Evolutionary conservation across 441 rosid species (phyloP).

Genomic region (Arabidopsis lyrata): DNA sequence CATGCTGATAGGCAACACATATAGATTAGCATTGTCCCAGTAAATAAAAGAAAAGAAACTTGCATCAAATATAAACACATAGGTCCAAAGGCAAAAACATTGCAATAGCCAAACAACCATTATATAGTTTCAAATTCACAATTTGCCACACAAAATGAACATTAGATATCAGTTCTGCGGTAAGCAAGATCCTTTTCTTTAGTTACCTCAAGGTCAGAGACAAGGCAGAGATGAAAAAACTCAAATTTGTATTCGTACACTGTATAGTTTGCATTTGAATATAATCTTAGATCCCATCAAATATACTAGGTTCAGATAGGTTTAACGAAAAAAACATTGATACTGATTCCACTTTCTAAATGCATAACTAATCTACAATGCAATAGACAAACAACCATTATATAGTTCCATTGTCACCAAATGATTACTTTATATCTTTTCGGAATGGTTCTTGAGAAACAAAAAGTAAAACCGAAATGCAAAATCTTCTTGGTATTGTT

Average conservation of each 20-base stretch:
- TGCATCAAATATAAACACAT: neutral
- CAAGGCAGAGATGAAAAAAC: constrained; percentile 79
- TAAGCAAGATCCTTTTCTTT: neutral
- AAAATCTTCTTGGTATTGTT: constrained; percentile 19
- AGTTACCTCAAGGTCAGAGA: constrained; percentile 25
- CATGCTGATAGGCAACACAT: constrained; percentile 49
- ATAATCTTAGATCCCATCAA: neutral
- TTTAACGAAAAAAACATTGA: neutral
- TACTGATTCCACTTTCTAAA: neutral
- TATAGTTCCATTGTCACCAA: neutral
- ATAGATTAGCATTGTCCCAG: constrained; percentile 6
- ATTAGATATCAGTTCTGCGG: neutral
- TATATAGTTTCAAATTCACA: neutral
- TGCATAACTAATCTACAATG: neutral
- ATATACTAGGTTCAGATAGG: neutral
- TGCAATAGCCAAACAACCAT: neutral
- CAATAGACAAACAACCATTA: neutral
- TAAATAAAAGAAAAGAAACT: neutral
- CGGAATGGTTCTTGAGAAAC: too few species aligned
- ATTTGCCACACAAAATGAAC: neutral
- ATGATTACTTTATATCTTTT: too few species aligned
- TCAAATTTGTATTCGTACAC: constrained; percentile 84
- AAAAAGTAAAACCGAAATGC: neutral
- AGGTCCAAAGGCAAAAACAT: neutral
- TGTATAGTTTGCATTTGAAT: constrained; percentile 60